Evolutionary conservation across 129 eudicot species (phyloP).

Genomic region (Kitagawia praeruptora): DNA sequence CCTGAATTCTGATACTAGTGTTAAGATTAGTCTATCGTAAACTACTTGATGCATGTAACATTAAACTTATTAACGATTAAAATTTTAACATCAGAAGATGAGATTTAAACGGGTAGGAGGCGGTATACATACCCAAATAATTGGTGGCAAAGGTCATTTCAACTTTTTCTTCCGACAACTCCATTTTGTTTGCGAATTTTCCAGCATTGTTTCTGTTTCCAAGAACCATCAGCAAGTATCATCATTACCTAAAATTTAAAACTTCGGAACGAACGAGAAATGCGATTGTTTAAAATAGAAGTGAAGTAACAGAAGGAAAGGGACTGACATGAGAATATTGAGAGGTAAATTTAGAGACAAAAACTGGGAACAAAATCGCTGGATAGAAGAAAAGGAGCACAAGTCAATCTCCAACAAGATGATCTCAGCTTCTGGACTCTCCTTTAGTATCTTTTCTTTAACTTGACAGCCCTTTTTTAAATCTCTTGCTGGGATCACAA

Average conservation of each 20-base stretch:
- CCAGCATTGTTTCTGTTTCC: conserved; percentile 90
- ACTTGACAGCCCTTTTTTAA: conserved; percentile 55
- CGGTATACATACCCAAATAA: conserved; percentile 62
- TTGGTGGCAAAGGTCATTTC: conserved; percentile 98
- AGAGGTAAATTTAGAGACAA: conserved; percentile 75
- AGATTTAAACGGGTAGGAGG: neutral
- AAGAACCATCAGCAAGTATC: neutral
- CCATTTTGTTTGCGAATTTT: conserved; percentile 78
- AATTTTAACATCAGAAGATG: neutral
- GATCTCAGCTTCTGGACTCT: conserved; percentile 61
- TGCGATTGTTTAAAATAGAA: no score
- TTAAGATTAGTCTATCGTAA: no score
- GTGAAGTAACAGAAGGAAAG: neutral
- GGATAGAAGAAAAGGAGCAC: conserved; percentile 78
- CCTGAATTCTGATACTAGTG: neutral
- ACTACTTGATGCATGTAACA: no score
- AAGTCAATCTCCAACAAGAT: conserved; percentile 71
- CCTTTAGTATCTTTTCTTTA: conserved; percentile 51
- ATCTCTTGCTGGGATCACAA: conserved; percentile 82
- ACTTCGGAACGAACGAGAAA: neutral
- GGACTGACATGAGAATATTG: conserved; percentile 75
- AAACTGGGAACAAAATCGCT: conserved; percentile 62
- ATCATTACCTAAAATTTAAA: neutral
- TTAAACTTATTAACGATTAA: no score
- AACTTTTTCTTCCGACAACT: conserved; percentile 86